Evolutionary conservation across 2,329 filamentous ascomycete species (phyloP), one percentile per base, ranked within the genome.

Genomic region (Beauveria sp.): DNA sequence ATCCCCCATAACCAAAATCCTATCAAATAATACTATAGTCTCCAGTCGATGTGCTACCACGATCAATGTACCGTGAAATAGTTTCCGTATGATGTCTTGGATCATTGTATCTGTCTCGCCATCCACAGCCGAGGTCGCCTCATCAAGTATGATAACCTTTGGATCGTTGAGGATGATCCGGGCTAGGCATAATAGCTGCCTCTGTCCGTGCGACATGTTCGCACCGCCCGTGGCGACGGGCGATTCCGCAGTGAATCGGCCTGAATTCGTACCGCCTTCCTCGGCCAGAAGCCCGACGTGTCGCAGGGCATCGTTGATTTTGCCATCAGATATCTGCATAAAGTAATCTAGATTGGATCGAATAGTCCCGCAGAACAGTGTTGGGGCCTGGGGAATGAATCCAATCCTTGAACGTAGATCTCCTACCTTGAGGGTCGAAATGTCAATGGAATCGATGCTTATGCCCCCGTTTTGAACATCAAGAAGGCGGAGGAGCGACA

Each of bases 371-470:
- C 12, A 5, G 12, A 48, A 56, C n/a, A 61, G 51, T 4, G 56
- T 58, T 5, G 28, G 28, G 1, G 28, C 9, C 8, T 30, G 28
- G 9, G 28, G 28, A 12, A 30, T 30, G 12, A 63, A 62, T 8
- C 59, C 61, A 40, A 66, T 61, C 12, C 63, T 47, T 5, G 57
- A 52, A 24, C 65, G 52, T 24, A 65, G 16, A 5, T 41, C 48
- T 10, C 48, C 46, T 6, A 53, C 47, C 1, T 60, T 60, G 5
- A 66, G 30, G 5, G 54, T 40, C 7, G 53, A 51, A 24, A 62
- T 46, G 16, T 58, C 51, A 7, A 54, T 2, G 5, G 56, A 48
- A 37, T 66, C 65, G 9, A 60, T 60, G 14, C 41, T 41, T 24
- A 60, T 48, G n/a, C 50, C 12, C 14, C 58, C 58, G 4, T 52